Conservation (phyloP, 1,284 basidiomycete species). For the Fomitopsis schrenkii region DNA sequence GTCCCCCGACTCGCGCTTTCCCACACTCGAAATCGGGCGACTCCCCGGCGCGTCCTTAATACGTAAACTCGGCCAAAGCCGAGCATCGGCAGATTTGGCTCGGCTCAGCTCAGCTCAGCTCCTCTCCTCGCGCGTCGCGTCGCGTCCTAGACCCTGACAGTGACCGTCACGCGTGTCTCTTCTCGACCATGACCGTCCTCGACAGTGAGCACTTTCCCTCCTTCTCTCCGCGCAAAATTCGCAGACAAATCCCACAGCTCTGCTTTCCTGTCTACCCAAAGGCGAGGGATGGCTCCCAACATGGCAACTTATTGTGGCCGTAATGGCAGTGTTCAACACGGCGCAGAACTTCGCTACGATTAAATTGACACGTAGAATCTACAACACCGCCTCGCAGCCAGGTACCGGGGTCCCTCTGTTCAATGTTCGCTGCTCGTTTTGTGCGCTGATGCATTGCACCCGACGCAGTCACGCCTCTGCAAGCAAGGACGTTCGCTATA, state of each 20-base stretch:
- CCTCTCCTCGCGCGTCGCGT: background rate
- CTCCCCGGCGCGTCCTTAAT: background rate
- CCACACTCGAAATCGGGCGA: background rate
- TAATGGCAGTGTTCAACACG: slow-evolving; percentile 79
- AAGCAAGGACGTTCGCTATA: slow-evolving; percentile 82
- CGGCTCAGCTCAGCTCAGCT: background rate
- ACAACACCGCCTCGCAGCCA: slow-evolving; percentile 49
- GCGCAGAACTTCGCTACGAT: slow-evolving; percentile 79
- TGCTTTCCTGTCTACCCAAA: slow-evolving; percentile 42
- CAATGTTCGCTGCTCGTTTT: too few relatives aligned
- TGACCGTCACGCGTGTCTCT: background rate
- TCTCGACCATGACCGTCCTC: slow-evolving; percentile 1
- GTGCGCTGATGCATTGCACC: background rate
- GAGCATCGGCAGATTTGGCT: background rate
- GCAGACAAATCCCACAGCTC: slow-evolving; percentile 3
- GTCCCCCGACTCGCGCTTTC: background rate
- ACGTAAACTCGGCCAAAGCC: background rate
- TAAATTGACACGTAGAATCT: slow-evolving; percentile 75
- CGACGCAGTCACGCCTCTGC: slow-evolving; percentile 71
- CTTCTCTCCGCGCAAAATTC: background rate
- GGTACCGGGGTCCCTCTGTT: slow-evolving; percentile 8
- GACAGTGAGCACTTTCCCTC: background rate
- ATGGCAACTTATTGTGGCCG: slow-evolving; percentile 82
- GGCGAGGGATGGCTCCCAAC: slow-evolving; percentile 71
- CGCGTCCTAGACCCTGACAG: background rate